phyloP scores from a whole-genome alignment of 2,329 filamentous ascomycete genomes.

The Cytospora piceae region DNA sequence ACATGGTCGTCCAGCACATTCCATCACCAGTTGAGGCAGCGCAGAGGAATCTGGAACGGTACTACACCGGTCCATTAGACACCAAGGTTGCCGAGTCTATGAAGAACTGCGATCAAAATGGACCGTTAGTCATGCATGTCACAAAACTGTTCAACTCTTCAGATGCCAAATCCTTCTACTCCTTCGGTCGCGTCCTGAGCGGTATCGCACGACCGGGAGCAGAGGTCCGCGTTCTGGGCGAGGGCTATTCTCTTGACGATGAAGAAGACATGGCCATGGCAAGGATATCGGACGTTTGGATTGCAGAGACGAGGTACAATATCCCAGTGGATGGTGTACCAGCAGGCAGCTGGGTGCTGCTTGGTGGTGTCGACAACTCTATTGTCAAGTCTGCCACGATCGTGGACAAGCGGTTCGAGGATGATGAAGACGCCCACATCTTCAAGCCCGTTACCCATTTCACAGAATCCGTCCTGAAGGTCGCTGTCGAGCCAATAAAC shows the following conservation, averaged over 20 bases:
- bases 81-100: conserved; percentile 80
- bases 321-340: conserved; percentile 90
- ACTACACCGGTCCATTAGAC: conserved; percentile 91
- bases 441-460: conserved; percentile 93
- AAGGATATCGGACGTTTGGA: conserved; percentile 83
- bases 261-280: conserved; percentile 95
- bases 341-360: conserved; percentile 90
- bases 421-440: conserved; percentile 92
- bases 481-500: conserved; percentile 97
- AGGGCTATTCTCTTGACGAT: conserved; percentile 94
- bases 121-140: conserved; percentile 87
- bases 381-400: conserved; percentile 97
- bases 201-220: conserved; percentile 82
- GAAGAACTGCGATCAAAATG: conserved; percentile 81
- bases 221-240: conserved; percentile 88
- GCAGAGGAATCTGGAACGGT: conserved; percentile 75
- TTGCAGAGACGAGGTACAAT: conserved; percentile 91
- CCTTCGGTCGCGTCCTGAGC: conserved; percentile 90
- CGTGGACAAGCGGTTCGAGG: conserved; percentile 76
- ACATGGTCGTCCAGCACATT: conserved; percentile 90
- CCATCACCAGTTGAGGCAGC: conserved; percentile 84
- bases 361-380: conserved; percentile 93
- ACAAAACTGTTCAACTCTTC: conserved; percentile 90
- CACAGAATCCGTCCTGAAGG: conserved; percentile 96
- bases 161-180: conserved; percentile 89